Evolutionary conservation across 2,329 filamentous ascomycete genomes (phyloP).

Genomic region (Colletotrichum chrysophilum): DNA sequence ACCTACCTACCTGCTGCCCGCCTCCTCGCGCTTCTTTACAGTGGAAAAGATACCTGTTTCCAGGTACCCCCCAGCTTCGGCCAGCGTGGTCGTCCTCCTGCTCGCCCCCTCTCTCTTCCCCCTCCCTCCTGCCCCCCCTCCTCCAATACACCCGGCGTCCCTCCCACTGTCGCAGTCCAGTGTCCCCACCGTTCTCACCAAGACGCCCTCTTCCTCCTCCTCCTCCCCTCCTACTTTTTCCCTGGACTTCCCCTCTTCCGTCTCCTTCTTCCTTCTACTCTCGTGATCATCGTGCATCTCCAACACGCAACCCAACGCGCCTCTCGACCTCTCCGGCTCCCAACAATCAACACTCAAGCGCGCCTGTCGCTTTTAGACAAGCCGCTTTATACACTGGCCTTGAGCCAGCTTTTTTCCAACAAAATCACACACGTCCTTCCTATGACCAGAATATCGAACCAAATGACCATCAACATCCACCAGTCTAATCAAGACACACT

Average conservation of each 20-base stretch:
- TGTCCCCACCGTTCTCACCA: constrained; percentile 21
- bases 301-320: constrained; percentile 27
- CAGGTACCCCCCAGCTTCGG: constrained; percentile 2
- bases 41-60: neutral
- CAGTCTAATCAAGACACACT: constrained; percentile 59
- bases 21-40: neutral
- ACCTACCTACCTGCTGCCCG: neutral
- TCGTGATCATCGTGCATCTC: constrained; percentile 32
- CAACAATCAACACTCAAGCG: constrained; percentile 31
- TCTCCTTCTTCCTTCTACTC: constrained; percentile 9
- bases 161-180: constrained; percentile 19
- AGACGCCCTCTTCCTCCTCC: constrained; percentile 11
- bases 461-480: constrained; percentile 29
- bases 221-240: constrained; percentile 19
- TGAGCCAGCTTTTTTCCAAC: constrained; percentile 29
- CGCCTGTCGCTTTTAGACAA: constrained; percentile 20
- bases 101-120: neutral
- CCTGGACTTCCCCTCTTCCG: constrained; percentile 18
- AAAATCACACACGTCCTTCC: constrained; percentile 24
- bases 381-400: constrained; percentile 20
- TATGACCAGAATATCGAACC: constrained; percentile 27
- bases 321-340: constrained; percentile 30
- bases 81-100: constrained; percentile 8
- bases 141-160: constrained; percentile 9
- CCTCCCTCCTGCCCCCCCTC: neutral